Base-by-base conservation (phyloP, 2,329 filamentous ascomycete species). In the Aspergillus fructus region DNA sequence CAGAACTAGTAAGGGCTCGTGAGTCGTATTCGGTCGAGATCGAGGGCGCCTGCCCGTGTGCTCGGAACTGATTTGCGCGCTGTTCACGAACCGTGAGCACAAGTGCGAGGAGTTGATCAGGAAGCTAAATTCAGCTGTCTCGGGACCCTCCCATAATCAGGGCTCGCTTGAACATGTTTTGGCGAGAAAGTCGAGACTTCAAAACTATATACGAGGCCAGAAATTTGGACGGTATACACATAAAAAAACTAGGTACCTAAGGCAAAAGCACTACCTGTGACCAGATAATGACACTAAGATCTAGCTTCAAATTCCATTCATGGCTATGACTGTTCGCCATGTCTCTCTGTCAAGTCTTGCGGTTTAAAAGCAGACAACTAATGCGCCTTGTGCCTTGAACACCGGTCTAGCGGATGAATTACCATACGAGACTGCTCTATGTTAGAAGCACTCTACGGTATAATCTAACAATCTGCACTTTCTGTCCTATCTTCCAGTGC, bases 1-100 rank as follows among this genome's bases (percentile, higher is more conserved):
- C 61, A 54, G 48, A 43, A 61, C 61, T 63, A 63, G 57, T 56
- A 50, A 63, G 57, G 55, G 47, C 30, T 46, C 33, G 39, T 33
- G 40, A 42, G n/a, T 42, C 27, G 45, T 34, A 24, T 43, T 37
- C 21, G 41, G 21, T 51, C 47, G 39, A 49, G 51, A 56, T 49
- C 54, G 42, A 42, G 40, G 27, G 27, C n/a, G 15, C 17, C n/a
- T 21, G n/a, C 8, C n/a, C 43, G 23, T 46, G 43, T 46, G 43
- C 43, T 24, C 15, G 34, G 34, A 15, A 37, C 7, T 37, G 12
- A 7, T 27, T 13, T 27, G 43, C 23, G 43, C 43, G 15, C 24
- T 30, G 13, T 27, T 46, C 23, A 27, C n/a, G 7, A 46, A 13
- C 43, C 8, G 12, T 27, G 27, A 15, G 13, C 8, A n/a, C 3